Conservation (phyloP, 106 monocot genomes). For the Allium sativum region DNA sequence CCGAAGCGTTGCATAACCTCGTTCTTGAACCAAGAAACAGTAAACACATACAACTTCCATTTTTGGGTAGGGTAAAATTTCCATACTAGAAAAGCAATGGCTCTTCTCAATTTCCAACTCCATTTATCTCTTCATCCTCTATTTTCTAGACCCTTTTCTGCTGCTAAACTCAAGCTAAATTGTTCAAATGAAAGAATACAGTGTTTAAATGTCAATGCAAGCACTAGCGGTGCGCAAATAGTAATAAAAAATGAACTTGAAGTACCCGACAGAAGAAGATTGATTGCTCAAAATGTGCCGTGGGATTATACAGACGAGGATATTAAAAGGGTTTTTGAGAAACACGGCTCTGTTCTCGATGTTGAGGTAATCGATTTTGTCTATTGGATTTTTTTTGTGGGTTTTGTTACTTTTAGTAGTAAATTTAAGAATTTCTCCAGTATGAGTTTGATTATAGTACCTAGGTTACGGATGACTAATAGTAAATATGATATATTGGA, state of each 20-base stretch:
- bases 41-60: too few relatives aligned
- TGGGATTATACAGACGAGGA: constrained; percentile 61
- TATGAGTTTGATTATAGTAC: neutral
- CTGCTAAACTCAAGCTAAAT: neutral
- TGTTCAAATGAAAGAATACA: neutral
- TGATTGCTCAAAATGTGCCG: constrained; percentile 76
- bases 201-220: constrained; percentile 9
- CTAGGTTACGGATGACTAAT: neutral
- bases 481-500: too few relatives aligned
- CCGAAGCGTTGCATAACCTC: too few relatives aligned
- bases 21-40: too few relatives aligned
- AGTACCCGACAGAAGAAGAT: constrained; percentile 19
- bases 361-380: constrained; percentile 40
- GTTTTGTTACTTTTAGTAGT: neutral
- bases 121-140: neutral
- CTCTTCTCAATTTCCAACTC: constrained; percentile 9
- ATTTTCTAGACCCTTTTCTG: neutral
- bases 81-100: constrained; percentile 9
- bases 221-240: constrained; percentile 10
- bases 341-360: constrained; percentile 53
- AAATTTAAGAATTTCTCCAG: neutral
- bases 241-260: neutral
- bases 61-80: too few relatives aligned
- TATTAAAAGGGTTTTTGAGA: constrained; percentile 44
- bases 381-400: neutral